Percentiles rank a stretch among this genome's conserved stretches.
These are phyloP conservation scores for Achaetomium macrosporum DNA, from an alignment of 2,329 filamentous ascomycete species.

Conservation along the genomic window DNA sequence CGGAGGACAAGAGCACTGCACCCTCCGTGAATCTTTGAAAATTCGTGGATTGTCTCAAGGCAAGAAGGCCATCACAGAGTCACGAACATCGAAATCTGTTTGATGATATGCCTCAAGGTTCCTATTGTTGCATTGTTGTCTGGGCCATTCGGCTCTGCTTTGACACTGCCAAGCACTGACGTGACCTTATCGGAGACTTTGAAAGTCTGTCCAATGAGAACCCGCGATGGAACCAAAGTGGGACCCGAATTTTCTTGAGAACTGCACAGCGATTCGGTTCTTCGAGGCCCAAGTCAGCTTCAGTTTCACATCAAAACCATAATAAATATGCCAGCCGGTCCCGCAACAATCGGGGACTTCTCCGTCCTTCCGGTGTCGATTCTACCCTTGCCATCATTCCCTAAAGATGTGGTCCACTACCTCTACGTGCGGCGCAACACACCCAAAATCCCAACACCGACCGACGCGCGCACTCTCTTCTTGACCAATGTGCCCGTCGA, in stretches of 20 bases:
- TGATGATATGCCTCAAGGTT: no score
- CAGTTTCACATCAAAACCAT: constrained; percentile 20
- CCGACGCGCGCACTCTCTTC: constrained; percentile 77
- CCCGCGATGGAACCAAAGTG: constrained; percentile 6
- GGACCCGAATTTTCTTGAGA: constrained; percentile 19
- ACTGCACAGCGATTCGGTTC: neutral
- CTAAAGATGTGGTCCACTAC: constrained; percentile 64
- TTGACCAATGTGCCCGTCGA: constrained; percentile 86
- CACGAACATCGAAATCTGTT: no score
- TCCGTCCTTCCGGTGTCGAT: constrained; percentile 63
- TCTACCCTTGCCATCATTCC: constrained; percentile 56
- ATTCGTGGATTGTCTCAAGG: no score
- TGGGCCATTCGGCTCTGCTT: no score
- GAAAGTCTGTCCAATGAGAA: neutral
- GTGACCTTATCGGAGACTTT: neutral
- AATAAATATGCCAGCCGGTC: constrained; percentile 33
- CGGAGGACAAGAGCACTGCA: no score
- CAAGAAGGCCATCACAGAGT: no score
- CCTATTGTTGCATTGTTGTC: no score
- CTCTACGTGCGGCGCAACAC: constrained; percentile 81
- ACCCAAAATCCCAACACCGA: constrained; percentile 67
- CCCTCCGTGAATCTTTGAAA: no score
- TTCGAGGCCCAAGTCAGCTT: neutral
- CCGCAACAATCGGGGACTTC: constrained; percentile 55
- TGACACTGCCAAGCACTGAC: neutral